Base-by-base conservation (phyloP, 306 rosid genomes). In the Inga laurina region DNA sequence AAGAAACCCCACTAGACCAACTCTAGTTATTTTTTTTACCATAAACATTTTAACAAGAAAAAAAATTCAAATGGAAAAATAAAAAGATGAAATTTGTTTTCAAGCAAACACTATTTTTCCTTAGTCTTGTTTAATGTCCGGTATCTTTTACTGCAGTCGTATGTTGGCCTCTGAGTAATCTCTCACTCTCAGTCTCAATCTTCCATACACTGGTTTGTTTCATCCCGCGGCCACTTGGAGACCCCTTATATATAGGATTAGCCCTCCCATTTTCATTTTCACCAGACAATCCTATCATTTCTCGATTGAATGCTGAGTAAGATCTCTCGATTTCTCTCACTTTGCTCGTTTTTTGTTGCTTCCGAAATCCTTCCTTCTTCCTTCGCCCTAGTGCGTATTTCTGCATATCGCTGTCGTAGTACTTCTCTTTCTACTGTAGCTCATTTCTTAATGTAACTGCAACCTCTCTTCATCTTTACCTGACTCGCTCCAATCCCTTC, bases 391-490 rank as follows among this genome's bases (percentile, higher is more conserved):
- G 76, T 79, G 62, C 46, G 67, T 5, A 13, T 76, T 13, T 87
- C 87, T 79, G 84, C 75, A 75, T 83, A 83, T 79, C 81, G 66
- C 72, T 49, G 54, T 46, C 64, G 22, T 74, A 48, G 69, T 21
- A 32, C 21, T 79, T 18, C 57, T 77, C 75, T 16, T 82, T 56
- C 48, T 39, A 27, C 0, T 57, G 77, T 79, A 67, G 70, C 79
- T 82, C 89, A 70, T 87, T 82, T 39, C 43, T 81, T 80, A 82
- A 88, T 92, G 96, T 94, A 90, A 91, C 87, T 86, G 83, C 86
- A 86, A 70, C 82, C 62, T 72, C 48, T 72, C 74, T 75, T 76
- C 61, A 37, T 64, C 32, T 82, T 44, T 66, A 80, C 68, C 39
- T 71, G 79, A 56, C 76, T 86, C 34, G 8, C 70, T 88, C 78